These are phyloP conservation scores for Septoria petroselini DNA, from an alignment of 2,329 filamentous ascomycete species.

Conservation along the genomic window DNA sequence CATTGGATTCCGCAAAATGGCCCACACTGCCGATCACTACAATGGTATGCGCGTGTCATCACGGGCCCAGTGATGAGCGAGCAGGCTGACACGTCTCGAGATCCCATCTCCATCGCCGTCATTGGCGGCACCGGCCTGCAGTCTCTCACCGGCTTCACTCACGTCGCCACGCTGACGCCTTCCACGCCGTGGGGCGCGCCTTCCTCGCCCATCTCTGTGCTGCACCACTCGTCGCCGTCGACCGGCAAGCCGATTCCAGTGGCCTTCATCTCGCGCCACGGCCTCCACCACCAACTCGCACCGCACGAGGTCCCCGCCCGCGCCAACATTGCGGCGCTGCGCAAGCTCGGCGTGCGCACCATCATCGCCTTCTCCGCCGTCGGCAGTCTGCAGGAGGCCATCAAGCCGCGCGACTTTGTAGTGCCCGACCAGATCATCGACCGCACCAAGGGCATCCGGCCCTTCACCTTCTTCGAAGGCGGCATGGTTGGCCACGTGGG, in stretches of 20 bases:
- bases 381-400: conserved; percentile 84
- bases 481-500: conserved; percentile 92
- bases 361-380: conserved; percentile 95
- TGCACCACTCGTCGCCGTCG: conserved; percentile 76
- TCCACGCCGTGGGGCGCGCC: conserved; percentile 86
- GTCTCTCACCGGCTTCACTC: conserved; percentile 80
- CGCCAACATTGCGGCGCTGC: conserved; percentile 97
- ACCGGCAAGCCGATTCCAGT: conserved; percentile 60
- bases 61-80: not conserved
- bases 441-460: conserved; percentile 89
- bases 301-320: conserved; percentile 93
- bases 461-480: conserved; percentile 92
- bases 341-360: conserved; percentile 81
- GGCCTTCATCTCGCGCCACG: conserved; percentile 93
- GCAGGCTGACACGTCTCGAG: conserved; percentile 31
- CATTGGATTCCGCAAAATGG: conserved; percentile 39
- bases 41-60: conserved; percentile 25
- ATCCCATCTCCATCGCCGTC: conserved; percentile 51
- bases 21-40: conserved; percentile 36
- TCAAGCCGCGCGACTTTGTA: conserved; percentile 94
- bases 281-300: conserved; percentile 79
- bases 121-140: conserved; percentile 79
- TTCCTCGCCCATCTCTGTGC: conserved; percentile 74
- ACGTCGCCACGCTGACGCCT: conserved; percentile 73
- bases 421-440: conserved; percentile 96